Percentiles rank a stretch among this genome's conserved stretches.
Evolutionary conservation across 1,284 basidiomycete genomes (phyloP).

Genomic region (Boletus coffeatus): DNA sequence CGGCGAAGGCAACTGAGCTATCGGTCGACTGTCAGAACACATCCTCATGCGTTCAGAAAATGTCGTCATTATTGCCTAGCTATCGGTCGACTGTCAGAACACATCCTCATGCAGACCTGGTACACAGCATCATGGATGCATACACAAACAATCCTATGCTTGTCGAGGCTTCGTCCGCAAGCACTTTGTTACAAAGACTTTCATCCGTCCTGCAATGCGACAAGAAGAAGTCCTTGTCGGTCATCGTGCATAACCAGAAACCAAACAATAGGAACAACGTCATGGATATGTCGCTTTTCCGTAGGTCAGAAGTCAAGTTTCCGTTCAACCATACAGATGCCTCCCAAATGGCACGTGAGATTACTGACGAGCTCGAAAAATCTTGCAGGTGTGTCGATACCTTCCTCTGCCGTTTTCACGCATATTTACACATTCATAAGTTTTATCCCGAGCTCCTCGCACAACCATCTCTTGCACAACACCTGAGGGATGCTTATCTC

Average conservation of each 20-base stretch:
- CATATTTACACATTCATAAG: constrained; percentile 10
- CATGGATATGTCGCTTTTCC: constrained; percentile 27
- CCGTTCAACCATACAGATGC: constrained; percentile 28
- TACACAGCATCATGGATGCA: constrained; percentile 16
- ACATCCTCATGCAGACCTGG: constrained; percentile 4
- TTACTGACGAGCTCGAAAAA: constrained; percentile 24
- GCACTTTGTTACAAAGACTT: constrained; percentile 15
- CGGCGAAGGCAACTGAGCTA: too few species aligned
- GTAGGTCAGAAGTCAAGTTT: constrained; percentile 17
- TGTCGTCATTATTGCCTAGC: too few species aligned
- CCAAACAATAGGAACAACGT: constrained; percentile 11
- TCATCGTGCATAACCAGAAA: constrained; percentile 13
- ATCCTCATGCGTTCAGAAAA: too few species aligned
- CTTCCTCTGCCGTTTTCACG: neutral
- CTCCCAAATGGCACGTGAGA: constrained; percentile 4
- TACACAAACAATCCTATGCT: constrained; percentile 20
- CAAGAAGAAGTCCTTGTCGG: neutral
- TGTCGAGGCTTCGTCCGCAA: constrained; percentile 12
- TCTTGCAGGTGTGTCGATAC: constrained; percentile 26
- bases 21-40: too few species aligned
- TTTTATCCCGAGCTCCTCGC: constrained; percentile 22
- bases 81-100: too few species aligned
- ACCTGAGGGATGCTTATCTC: constrained; percentile 16
- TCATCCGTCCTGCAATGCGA: constrained; percentile 12
- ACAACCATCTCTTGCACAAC: constrained; percentile 14